A percentile compares a stretch with the other conserved stretches of the same genome.
Conservation (phyloP, 768 basidiomycete genomes). For the Russula lepida region DNA sequence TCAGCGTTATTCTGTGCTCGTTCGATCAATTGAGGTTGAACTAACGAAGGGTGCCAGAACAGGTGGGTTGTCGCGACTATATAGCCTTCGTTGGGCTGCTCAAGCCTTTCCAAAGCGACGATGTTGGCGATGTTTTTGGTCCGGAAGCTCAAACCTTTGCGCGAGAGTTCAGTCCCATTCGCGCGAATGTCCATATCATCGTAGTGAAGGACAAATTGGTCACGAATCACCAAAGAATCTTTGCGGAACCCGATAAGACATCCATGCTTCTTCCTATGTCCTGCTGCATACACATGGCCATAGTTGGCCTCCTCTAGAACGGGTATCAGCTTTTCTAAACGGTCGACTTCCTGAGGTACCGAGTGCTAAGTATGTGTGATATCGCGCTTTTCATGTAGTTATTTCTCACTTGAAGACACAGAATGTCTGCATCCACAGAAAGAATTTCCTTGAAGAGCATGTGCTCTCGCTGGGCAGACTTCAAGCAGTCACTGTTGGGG, state of each 20-base stretch:
- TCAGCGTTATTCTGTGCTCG: neutral
- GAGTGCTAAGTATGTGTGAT: neutral
- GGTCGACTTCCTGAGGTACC: conserved; percentile 76
- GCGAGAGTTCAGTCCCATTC: conserved; percentile 29
- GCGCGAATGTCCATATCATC: conserved; percentile 53
- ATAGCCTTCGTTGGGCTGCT: conserved; percentile 42
- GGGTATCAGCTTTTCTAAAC: conserved; percentile 63
- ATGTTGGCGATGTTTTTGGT: conserved; percentile 80
- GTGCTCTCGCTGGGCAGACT: conserved; percentile 59
- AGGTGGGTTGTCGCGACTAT: conserved; percentile 85
- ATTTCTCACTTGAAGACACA: conserved; percentile 71
- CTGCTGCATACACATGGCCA: conserved; percentile 53
- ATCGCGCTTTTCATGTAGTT: neutral
- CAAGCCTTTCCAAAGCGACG: conserved; percentile 49
- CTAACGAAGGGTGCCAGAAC: conserved; percentile 90
- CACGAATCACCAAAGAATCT: conserved; percentile 39
- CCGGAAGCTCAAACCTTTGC: conserved; percentile 50
- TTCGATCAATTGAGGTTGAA: conserved; percentile 13
- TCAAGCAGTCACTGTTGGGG: conserved; percentile 78
- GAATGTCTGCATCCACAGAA: conserved; percentile 63
- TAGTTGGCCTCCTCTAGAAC: conserved; percentile 59
- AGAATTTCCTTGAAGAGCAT: conserved; percentile 75
- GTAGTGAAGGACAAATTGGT: conserved; percentile 48
- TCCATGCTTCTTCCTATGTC: conserved; percentile 75
- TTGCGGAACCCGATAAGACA: conserved; percentile 72